Evolutionary conservation across 2,329 filamentous ascomycete species (phyloP).

Genomic region (Neoscytalidium dimidiatum): DNA sequence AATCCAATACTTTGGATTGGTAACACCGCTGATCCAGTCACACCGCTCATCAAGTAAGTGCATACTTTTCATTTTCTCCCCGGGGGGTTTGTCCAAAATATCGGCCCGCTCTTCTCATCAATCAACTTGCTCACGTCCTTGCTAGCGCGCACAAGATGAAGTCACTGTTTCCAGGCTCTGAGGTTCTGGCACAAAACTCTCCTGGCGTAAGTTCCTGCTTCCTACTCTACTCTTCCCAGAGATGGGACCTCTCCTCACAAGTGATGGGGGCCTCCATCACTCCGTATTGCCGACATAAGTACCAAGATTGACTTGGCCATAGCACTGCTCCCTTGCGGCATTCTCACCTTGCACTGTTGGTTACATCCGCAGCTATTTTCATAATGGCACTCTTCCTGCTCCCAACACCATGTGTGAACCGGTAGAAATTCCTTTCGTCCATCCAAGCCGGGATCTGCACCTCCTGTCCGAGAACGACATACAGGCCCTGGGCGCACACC

Average conservation of each 20-base stretch:
- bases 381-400: slow-evolving; percentile 36
- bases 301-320: neutral
- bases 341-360: slow-evolving; percentile 39
- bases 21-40: slow-evolving; percentile 62
- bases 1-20: slow-evolving; percentile 60
- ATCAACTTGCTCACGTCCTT: neutral
- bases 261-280: too few relatives aligned
- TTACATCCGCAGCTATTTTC: slow-evolving; percentile 42
- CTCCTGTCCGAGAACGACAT: neutral
- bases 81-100: neutral
- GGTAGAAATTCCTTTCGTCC: slow-evolving; percentile 11
- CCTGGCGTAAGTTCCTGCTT: slow-evolving; percentile 24
- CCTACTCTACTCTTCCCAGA: neutral
- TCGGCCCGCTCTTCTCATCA: too few relatives aligned
- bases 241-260: too few relatives aligned
- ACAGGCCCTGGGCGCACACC: neutral
- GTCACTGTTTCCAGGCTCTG: slow-evolving; percentile 28
- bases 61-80: neutral
- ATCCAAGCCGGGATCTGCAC: neutral
- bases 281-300: too few relatives aligned
- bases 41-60: slow-evolving; percentile 48
- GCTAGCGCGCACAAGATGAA: slow-evolving; percentile 10
- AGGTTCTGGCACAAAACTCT: slow-evolving; percentile 33
- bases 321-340: slow-evolving; percentile 51
- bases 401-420: slow-evolving; percentile 14